phyloP scores from a whole-genome alignment of 306 rosid species.

The Nissolia schottii region DNA sequence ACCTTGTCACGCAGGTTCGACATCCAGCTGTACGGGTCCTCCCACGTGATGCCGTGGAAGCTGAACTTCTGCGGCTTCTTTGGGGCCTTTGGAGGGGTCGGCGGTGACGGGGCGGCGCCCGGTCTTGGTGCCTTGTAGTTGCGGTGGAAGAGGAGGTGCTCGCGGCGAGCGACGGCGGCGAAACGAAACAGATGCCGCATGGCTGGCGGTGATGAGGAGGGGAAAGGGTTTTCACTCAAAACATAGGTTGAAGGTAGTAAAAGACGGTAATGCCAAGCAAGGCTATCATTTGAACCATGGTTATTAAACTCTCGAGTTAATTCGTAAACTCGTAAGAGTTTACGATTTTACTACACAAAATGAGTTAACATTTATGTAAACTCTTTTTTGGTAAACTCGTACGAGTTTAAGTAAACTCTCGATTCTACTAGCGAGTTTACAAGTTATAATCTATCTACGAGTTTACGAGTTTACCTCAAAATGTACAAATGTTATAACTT shows the following conservation, averaged over 20 bases:
- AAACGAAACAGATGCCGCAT: conserved; percentile 32
- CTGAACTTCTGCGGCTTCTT: conserved; percentile 70
- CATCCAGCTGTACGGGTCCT: conserved; percentile 93
- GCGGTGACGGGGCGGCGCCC: conserved; percentile 33
- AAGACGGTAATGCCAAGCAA: too few species aligned
- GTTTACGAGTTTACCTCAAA: too few species aligned
- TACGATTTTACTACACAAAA: too few species aligned
- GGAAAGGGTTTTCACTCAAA: conserved; percentile 17
- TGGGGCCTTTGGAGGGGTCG: conserved; percentile 78
- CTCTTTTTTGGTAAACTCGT: too few species aligned
- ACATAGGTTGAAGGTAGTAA: not conserved
- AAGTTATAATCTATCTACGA: too few species aligned
- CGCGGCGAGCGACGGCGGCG: conserved; percentile 15
- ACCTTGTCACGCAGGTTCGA: conserved; percentile 72
- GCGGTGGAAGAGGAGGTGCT: not conserved
- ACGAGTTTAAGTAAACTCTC: too few species aligned
- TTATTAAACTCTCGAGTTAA: too few species aligned
- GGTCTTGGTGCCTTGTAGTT: conserved; percentile 41
- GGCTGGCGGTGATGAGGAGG: not conserved
- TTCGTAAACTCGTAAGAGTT: too few species aligned
- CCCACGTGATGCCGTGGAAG: conserved; percentile 70
- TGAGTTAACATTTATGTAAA: too few species aligned
- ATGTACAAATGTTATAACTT: too few species aligned
- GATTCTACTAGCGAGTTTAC: too few species aligned
- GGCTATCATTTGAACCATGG: too few species aligned